Evolutionary conservation across 768 basidiomycete genomes (phyloP).

Genomic region (Xerocomellus amylosporus): DNA sequence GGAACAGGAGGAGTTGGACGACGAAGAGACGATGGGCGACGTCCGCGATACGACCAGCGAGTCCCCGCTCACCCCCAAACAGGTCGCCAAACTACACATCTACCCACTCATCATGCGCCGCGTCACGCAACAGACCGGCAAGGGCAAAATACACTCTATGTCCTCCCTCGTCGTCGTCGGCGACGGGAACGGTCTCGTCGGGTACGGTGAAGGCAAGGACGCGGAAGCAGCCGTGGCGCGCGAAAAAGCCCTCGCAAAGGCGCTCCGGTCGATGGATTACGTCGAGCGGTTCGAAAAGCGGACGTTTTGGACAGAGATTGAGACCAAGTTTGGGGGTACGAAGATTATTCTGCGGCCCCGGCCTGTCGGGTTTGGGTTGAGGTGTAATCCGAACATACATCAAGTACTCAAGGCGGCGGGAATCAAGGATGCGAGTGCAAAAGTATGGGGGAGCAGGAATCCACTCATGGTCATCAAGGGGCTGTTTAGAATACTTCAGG

Average conservation of each 20-base stretch:
- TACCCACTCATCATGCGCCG: slow-evolving; percentile 47
- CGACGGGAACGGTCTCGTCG: slow-evolving; percentile 80
- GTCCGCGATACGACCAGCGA: slow-evolving; percentile 15
- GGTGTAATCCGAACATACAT: slow-evolving; percentile 87
- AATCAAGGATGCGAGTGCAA: slow-evolving; percentile 91
- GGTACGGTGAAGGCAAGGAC: slow-evolving; percentile 80
- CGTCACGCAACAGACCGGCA: slow-evolving; percentile 88
- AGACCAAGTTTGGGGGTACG: slow-evolving; percentile 81
- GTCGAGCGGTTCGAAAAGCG: slow-evolving; percentile 93
- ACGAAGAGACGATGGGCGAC: slow-evolving; percentile 20
- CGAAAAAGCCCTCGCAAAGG: slow-evolving; percentile 59
- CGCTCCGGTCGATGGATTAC: slow-evolving; percentile 85
- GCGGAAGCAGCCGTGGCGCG: slow-evolving; percentile 50
- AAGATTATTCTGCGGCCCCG: slow-evolving; percentile 76
- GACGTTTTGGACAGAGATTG: slow-evolving; percentile 92
- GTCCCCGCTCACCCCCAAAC: slow-evolving; percentile 15
- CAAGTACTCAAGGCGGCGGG: slow-evolving; percentile 90
- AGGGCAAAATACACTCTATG: slow-evolving; percentile 77
- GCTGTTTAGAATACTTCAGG: slow-evolving; percentile 76
- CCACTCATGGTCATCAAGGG: slow-evolving; percentile 75
- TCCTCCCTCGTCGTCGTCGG: slow-evolving; percentile 72
- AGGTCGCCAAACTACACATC: slow-evolving; percentile 36
- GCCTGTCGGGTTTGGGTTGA: slow-evolving; percentile 88
- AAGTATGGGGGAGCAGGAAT: slow-evolving; percentile 93
- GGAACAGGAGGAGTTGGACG: slow-evolving; percentile 15